These are phyloP conservation scores for Cercophora sp. DNA, from an alignment of 495 filamentous ascomycete genomes.

Conservation along the genomic window DNA sequence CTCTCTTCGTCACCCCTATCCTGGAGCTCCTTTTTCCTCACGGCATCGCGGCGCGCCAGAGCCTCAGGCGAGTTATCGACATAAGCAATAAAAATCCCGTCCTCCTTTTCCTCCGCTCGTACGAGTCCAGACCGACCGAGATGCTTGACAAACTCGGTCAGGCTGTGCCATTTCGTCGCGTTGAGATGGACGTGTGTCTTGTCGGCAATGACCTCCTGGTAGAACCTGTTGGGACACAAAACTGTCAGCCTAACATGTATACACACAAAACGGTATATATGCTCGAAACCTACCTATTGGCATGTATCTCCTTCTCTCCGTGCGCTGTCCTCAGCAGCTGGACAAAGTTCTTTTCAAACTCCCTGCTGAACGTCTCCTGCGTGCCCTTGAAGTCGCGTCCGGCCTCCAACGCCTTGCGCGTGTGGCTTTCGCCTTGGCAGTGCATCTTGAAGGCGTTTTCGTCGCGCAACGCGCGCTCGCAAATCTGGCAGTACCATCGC, in stretches of 20 bases:
- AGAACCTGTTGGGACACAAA: conserved; percentile 66
- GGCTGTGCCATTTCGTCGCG: conserved; percentile 72
- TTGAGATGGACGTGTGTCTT: conserved; percentile 93
- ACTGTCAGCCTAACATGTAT: background rate
- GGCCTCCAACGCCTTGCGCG: conserved; percentile 78
- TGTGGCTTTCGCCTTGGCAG: conserved; percentile 74
- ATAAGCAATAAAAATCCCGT: conserved; percentile 83
- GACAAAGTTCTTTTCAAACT: conserved; percentile 81
- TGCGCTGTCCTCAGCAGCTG: conserved; percentile 70
- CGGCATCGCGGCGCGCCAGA: conserved; percentile 69
- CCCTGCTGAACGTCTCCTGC: conserved; percentile 59
- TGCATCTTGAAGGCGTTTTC: conserved; percentile 80
- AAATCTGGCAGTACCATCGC: conserved; percentile 75
- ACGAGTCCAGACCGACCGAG: conserved; percentile 81
- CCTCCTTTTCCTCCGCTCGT: conserved; percentile 82
- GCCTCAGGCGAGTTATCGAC: conserved; percentile 87
- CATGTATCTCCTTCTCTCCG: conserved; percentile 76
- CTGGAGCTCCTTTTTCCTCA: conserved; percentile 75
- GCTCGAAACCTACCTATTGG: conserved; percentile 55
- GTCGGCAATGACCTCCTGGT: conserved; percentile 78
- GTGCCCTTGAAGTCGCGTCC: conserved; percentile 82
- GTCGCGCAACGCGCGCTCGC: conserved; percentile 59
- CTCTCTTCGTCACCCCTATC: conserved; percentile 88
- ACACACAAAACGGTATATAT: background rate
- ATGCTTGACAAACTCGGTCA: conserved; percentile 85